Conservation (phyloP, 2,329 filamentous ascomycete genomes). For the Exophiala aquamarina region DNA sequence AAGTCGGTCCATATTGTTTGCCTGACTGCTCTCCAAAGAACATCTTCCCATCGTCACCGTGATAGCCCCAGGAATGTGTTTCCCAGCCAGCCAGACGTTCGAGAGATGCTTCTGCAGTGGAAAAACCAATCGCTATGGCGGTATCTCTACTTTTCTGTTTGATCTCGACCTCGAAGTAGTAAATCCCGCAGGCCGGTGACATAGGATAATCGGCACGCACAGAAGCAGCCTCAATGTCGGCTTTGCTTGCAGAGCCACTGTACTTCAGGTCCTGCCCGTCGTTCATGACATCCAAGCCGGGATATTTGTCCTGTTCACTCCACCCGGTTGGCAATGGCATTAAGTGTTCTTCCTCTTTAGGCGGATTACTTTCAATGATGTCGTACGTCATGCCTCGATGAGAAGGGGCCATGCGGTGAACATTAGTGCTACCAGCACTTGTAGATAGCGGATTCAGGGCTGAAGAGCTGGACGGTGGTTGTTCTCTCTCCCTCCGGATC, state of each 20-base stretch:
- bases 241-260: slow-evolving; percentile 55
- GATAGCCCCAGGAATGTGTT: slow-evolving; percentile 65
- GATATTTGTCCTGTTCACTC: slow-evolving; percentile 75
- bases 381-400: slow-evolving; percentile 82
- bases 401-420: slow-evolving; percentile 60
- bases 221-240: slow-evolving; percentile 74
- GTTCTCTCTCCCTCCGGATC: slow-evolving; percentile 50
- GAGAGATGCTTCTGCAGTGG: slow-evolving; percentile 57
- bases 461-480: slow-evolving; percentile 42
- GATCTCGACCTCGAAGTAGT: slow-evolving; percentile 82
- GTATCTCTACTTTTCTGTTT: slow-evolving; percentile 66
- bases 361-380: slow-evolving; percentile 72
- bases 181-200: slow-evolving; percentile 86
- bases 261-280: slow-evolving; percentile 73
- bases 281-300: slow-evolving; percentile 69
- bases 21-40: slow-evolving; percentile 58
- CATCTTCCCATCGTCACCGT: slow-evolving; percentile 65
- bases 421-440: slow-evolving; percentile 47
- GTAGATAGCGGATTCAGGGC: slow-evolving; percentile 54
- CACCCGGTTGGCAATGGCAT: slow-evolving; percentile 76
- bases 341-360: slow-evolving; percentile 60
- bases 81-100: slow-evolving; percentile 67
- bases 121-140: slow-evolving; percentile 60
- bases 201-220: slow-evolving; percentile 83
- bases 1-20: slow-evolving; percentile 61